Evolutionary conservation across 768 basidiomycete species (phyloP), one percentile per base, ranked within the genome.

Genomic region (Paxillus rubicundulus): DNA sequence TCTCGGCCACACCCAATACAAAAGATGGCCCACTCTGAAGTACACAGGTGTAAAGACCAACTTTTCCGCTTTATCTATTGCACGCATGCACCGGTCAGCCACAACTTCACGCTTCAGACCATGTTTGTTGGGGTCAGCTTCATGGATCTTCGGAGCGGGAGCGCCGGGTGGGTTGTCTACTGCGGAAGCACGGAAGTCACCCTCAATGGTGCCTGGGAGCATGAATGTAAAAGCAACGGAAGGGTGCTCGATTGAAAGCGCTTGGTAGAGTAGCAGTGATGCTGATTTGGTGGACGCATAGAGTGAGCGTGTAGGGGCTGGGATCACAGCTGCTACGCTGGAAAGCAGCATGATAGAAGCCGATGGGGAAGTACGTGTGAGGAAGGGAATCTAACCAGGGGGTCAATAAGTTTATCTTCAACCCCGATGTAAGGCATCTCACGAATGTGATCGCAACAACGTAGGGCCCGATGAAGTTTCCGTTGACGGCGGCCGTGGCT

Each of bases 201-300:
- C 88, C 59, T 89, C 81, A 28, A 92, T 79, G 10, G 89, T 90
- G 32, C 76, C 76, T 8, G 89, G 89, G 3, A 90, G 65, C 59
- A 87, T 60, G 51, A 74, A 74, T 0, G 83, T 76, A 67, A 91
- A 92, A 0, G 69, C 42, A 58, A 94, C 81, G 3, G 69, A 62
- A 6, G 89, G 87, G 55, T 92, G 86, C 58, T 93, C 92, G 53
- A 92, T 87, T 4, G 90, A 74, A 30, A 93, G 81, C 0, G 86
- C 77, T 67, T 89, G 88, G 67, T 84, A 92, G 50, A 94, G 82
- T 5, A 86, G 56, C 27, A 90, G 78, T 1, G 87, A 83, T 0
- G 92, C 88, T 2, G 86, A 77, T 67, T 98, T 97, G 9, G 87
- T 89, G 3, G 92, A 82, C 0, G 80, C 83, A 64, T 98, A 98